Evolutionary conservation across 768 basidiomycete species (phyloP).

Genomic region (Russula emetica): DNA sequence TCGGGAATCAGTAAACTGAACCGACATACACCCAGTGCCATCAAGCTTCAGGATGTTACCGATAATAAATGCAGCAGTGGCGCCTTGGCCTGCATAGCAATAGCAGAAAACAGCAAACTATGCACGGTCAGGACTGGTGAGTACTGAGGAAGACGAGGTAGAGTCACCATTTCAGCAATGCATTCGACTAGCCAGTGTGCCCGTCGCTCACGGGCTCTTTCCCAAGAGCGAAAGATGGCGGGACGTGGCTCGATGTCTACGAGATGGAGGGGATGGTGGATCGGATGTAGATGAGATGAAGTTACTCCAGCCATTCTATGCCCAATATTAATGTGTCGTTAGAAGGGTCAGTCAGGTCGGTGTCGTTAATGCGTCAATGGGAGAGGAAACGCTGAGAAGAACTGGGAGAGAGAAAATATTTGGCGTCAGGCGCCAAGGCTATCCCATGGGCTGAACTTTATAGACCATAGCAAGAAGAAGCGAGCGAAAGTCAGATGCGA

Average conservation of each 20-base stretch:
- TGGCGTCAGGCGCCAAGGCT: not conserved
- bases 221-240: constrained; percentile 46
- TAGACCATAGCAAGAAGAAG: not conserved
- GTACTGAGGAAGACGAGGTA: not conserved
- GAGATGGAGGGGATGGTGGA: constrained; percentile 35
- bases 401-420: not conserved
- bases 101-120: constrained; percentile 26
- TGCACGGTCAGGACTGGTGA: not conserved
- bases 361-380: not conserved
- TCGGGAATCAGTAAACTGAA: not conserved
- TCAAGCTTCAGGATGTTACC: constrained; percentile 30
- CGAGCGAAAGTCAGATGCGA: not conserved
- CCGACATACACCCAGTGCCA: constrained; percentile 34
- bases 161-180: constrained; percentile 55
- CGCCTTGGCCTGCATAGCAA: constrained; percentile 33
- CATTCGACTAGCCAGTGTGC: constrained; percentile 55
- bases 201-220: constrained; percentile 38
- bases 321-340: not conserved
- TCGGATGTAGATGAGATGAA: not conserved
- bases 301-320: not conserved
- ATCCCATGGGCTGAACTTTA: constrained; percentile 6
- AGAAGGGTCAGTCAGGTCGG: not conserved
- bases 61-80: constrained; percentile 34
- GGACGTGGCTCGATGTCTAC: constrained; percentile 42
- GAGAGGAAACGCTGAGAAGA: not conserved